Conservation (phyloP, 148 eudicot species). For the Fagopyrum esculentum region DNA sequence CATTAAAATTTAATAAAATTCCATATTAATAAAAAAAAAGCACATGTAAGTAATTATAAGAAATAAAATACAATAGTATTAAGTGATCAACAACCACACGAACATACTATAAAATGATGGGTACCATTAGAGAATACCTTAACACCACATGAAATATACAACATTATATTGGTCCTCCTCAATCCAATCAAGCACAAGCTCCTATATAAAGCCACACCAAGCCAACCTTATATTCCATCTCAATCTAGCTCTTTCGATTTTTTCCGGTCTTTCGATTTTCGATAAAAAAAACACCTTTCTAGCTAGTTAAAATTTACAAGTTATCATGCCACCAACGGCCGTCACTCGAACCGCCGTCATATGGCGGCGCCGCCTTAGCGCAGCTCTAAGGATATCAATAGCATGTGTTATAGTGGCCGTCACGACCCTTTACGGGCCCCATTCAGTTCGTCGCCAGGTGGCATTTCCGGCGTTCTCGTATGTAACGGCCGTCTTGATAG, state of each 20-base stretch:
- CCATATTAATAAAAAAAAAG: too few relatives aligned
- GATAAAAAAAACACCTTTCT: not conserved
- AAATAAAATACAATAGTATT: too few relatives aligned
- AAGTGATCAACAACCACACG: too few relatives aligned
- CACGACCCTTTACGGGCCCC: slow-evolving; percentile 39
- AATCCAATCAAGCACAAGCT: slow-evolving; percentile 19
- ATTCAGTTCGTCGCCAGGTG: slow-evolving; percentile 15
- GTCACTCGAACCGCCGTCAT: not conserved
- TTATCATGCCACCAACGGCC: not conserved
- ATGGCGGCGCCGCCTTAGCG: slow-evolving; percentile 31
- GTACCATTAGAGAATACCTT: too few relatives aligned
- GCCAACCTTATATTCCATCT: not conserved
- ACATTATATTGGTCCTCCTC: too few relatives aligned
- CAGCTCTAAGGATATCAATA: slow-evolving; percentile 31
- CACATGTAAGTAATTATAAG: too few relatives aligned
- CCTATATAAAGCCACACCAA: slow-evolving; percentile 19
- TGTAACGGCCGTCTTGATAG: slow-evolving; percentile 34
- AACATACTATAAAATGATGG: too few relatives aligned
- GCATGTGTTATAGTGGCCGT: slow-evolving; percentile 39
- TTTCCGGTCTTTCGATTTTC: not conserved
- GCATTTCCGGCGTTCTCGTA: slow-evolving; percentile 43
- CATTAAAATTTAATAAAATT: too few relatives aligned
- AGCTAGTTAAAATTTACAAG: too few relatives aligned
- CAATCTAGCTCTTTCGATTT: not conserved
- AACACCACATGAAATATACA: too few relatives aligned